These are phyloP conservation scores for Solanum hybrid DNA, from an alignment of 305 asterid genomes.

Conservation along the genomic window DNA sequence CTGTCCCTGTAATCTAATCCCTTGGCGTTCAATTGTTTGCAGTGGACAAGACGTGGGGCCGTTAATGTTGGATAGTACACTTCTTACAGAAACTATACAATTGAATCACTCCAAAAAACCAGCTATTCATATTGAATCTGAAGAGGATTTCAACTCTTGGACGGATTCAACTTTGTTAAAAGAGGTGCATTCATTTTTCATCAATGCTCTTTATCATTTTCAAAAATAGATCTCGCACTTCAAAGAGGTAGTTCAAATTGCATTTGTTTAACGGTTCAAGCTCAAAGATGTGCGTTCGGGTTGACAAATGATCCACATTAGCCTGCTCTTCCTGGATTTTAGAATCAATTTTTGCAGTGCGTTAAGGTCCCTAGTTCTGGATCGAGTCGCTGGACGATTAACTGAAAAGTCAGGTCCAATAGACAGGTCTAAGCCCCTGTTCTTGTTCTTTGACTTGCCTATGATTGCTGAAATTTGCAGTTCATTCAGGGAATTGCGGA, in stretches of 20 bases:
- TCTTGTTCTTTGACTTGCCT: too few relatives aligned
- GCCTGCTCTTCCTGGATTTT: background rate
- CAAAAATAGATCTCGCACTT: background rate
- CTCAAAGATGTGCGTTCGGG: background rate
- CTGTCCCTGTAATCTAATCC: conserved; percentile 25
- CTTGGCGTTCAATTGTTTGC: conserved; percentile 12
- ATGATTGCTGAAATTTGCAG: too few relatives aligned
- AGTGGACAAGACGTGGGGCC: conserved; percentile 17
- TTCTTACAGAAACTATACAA: background rate
- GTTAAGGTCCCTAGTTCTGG: too few relatives aligned
- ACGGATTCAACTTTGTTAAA: conserved; percentile 23
- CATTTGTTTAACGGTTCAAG: background rate
- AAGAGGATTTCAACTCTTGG: conserved; percentile 13
- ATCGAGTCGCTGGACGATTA: too few relatives aligned
- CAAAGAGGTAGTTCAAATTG: background rate
- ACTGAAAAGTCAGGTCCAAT: too few relatives aligned
- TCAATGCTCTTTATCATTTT: background rate
- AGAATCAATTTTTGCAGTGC: background rate
- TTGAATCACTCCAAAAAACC: background rate
- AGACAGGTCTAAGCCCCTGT: too few relatives aligned
- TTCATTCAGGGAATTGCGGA: too few relatives aligned
- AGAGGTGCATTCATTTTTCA: conserved; percentile 32
- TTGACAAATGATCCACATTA: background rate
- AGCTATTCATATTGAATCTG: conserved; percentile 4
- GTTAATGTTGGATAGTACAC: conserved; percentile 3